Evolutionary conservation across 108 stramenopile genomes (phyloP).

Genomic region (Chaetoceros tenuissimus): DNA sequence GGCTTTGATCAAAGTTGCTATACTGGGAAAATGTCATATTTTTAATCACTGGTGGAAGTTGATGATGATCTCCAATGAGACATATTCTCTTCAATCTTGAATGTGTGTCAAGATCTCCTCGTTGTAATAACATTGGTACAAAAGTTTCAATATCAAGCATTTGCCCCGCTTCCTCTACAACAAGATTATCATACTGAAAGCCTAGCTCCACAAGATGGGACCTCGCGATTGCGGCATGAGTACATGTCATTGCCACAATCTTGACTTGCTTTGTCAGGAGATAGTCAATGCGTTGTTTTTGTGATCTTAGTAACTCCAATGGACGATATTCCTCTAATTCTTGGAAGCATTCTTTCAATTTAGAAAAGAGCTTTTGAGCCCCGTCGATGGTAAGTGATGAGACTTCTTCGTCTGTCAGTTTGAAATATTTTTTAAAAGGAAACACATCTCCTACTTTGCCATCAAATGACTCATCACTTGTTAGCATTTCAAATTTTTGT

Average conservation of each 20-base stretch:
- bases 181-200: conserved; percentile 94
- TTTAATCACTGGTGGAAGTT: conserved; percentile 95
- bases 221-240: conserved; percentile 95
- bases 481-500: conserved; percentile 24
- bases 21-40: conserved; percentile 75
- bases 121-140: conserved; percentile 86
- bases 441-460: conserved; percentile 17
- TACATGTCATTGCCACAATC: conserved; percentile 98
- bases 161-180: conserved; percentile 98
- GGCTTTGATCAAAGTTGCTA: conserved; percentile 86
- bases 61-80: conserved; percentile 96
- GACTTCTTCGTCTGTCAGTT: conserved; percentile 5
- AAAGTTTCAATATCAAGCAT: conserved; percentile 96
- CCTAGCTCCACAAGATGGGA: conserved; percentile 83
- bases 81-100: conserved; percentile 89
- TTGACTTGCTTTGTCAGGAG: conserved; percentile 92
- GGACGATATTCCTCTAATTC: conserved; percentile 91
- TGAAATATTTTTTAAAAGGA: conserved; percentile 59
- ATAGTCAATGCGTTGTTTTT: conserved; percentile 89
- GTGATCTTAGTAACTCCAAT: conserved; percentile 91
- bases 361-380: conserved; percentile 29
- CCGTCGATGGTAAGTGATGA: conserved; percentile 22
- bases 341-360: conserved; percentile 67
- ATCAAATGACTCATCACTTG: conserved; percentile 4
- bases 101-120: conserved; percentile 56